Base-by-base conservation (phyloP, 805 yeast species). In the Candida piceae region DNA sequence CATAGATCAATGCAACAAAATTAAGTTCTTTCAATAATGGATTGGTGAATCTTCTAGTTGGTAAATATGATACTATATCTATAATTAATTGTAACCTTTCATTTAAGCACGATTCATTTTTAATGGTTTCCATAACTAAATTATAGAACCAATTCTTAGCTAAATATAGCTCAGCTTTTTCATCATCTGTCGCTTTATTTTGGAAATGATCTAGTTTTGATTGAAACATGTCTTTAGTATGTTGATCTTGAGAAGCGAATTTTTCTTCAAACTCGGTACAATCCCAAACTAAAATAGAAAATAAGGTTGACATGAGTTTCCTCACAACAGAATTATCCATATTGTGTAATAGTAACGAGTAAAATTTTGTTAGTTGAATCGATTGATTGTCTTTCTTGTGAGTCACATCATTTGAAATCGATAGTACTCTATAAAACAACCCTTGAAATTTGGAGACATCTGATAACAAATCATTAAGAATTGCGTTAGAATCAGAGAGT, bases 1-100 rank as follows among this genome's bases (percentile, higher is more conserved):
- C 16, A 5, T 27, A n/a, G 4, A 38, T 16, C 7, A 21, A 28
- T 2, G 57, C 44, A 6, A 50, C n/a, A 17, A 63, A 48, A 32
- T 52, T 50, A 16, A 41, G 13, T 16, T 58, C 57, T 12, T 53
- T 52, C 21, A 69, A 21, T 3, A 69, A 24, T 0, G 60, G 41
- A 35, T 55, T 60, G 5, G 58, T 34, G 32, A 55, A 69, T 31
- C 62, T 46, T 38, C 76, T 53, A 0, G 73, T 62, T 0, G 73
- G 71, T 6, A 66, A 45, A 35, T 63, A 69, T 3, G 73, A 65
- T 6, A 69, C 34, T 1, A 63, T 36, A 6, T 49, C 35, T 5
- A 53, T 36, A 10, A 67, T 31, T 16, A 67, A 42, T 16, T 45
- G 34, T 7, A 64, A 13, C 2, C 17, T 5, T 51, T 37, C 11